A percentile compares a stretch with the other conserved stretches of the same genome.
These are phyloP conservation scores for Annulohypoxylon nitens DNA, from an alignment of 495 filamentous ascomycete species.

Conservation along the genomic window DNA sequence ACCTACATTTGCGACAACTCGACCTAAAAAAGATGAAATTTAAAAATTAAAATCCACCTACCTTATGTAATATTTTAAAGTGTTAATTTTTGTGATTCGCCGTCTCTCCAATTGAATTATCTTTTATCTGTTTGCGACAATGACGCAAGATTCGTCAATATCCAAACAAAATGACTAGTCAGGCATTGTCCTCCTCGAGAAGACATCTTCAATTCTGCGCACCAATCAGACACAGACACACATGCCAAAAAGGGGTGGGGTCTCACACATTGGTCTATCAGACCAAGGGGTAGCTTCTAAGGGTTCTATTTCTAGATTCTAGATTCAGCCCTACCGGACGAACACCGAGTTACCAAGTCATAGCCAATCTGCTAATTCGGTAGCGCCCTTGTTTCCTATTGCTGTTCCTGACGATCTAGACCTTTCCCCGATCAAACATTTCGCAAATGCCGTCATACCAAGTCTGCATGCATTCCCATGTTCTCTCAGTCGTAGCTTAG, in stretches of 20 bases:
- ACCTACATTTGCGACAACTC: not conserved
- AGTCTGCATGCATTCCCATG: slow-evolving; percentile 39
- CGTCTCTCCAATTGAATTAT: not conserved
- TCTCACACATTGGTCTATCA: slow-evolving; percentile 42
- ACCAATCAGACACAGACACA: slow-evolving; percentile 47
- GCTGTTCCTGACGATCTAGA: slow-evolving; percentile 46
- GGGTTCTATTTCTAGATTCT: slow-evolving; percentile 44
- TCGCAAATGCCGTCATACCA: slow-evolving; percentile 45
- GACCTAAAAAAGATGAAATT: not conserved
- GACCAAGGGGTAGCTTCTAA: slow-evolving; percentile 26
- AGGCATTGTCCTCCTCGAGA: slow-evolving; percentile 28
- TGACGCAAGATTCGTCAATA: not conserved
- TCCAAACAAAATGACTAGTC: slow-evolving; percentile 21
- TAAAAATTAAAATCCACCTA: not conserved
- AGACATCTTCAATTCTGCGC: slow-evolving; percentile 37
- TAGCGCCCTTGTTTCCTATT: slow-evolving; percentile 35
- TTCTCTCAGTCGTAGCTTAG: slow-evolving; percentile 29
- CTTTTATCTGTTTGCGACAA: not conserved
- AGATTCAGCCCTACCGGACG: slow-evolving; percentile 46
- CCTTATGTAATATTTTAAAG: not conserved
- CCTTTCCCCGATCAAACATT: slow-evolving; percentile 32
- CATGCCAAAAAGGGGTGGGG: slow-evolving; percentile 46
- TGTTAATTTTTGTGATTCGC: not conserved
- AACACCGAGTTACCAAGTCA: slow-evolving; percentile 24
- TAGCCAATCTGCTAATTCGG: slow-evolving; percentile 41